Percentiles rank a stretch among this genome's conserved stretches.
phyloP scores from a whole-genome alignment of 2,329 filamentous ascomycete species.

The Metarhizium robertsii region DNA sequence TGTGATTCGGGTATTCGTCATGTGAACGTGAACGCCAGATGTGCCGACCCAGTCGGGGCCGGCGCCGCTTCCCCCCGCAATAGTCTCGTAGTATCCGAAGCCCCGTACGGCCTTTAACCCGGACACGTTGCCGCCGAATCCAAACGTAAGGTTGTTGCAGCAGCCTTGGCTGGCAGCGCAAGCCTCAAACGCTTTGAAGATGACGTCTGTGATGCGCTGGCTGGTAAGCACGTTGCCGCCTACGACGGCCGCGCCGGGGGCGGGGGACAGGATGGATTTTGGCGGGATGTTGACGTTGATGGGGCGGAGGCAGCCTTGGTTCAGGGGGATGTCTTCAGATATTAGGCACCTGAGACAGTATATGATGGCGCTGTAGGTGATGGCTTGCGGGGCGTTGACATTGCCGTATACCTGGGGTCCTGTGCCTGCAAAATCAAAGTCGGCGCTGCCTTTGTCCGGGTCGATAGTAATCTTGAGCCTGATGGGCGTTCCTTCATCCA shows the following conservation, averaged over 20 bases:
- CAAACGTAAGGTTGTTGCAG: constrained; percentile 79
- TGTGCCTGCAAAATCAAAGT: constrained; percentile 74
- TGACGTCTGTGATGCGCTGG: constrained; percentile 35
- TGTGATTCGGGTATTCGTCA: constrained; percentile 77
- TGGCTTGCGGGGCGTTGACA: constrained; percentile 72
- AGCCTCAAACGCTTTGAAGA: constrained; percentile 63
- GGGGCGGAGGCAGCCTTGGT: constrained; percentile 71
- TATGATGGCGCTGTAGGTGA: constrained; percentile 80
- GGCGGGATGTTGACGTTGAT: constrained; percentile 66
- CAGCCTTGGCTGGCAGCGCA: constrained; percentile 73
- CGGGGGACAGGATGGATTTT: constrained; percentile 65
- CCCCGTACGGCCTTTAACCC: constrained; percentile 28
- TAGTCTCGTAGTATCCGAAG: constrained; percentile 53
- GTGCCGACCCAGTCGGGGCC: constrained; percentile 43
- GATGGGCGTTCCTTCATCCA: constrained; percentile 79
- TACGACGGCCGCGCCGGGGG: constrained; percentile 69
- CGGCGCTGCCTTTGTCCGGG: constrained; percentile 62
- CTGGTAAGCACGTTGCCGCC: constrained; percentile 62
- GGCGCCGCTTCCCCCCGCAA: constrained; percentile 55
- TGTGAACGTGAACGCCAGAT: constrained; percentile 35
- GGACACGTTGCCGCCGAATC: constrained; percentile 46
- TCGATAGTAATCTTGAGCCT: constrained; percentile 66
- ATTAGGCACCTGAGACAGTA: constrained; percentile 77
- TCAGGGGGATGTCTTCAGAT: constrained; percentile 71
- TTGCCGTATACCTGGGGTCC: constrained; percentile 74